Conservation (phyloP, 2,329 filamentous ascomycete species). For the Alternaria dauci region DNA sequence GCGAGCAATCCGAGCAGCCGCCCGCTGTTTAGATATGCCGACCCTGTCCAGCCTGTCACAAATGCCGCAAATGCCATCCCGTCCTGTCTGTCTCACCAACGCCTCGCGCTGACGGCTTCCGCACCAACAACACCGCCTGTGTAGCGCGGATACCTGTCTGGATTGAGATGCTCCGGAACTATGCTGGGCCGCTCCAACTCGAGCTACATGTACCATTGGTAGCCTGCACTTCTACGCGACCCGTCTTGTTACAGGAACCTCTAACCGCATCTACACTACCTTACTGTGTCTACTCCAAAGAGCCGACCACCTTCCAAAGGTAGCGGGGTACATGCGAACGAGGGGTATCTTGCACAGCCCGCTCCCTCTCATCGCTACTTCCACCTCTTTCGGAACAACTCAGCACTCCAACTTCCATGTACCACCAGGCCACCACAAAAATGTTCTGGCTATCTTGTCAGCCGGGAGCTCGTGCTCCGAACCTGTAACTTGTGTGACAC, state of each 20-base stretch:
- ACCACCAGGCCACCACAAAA: slow-evolving; percentile 2
- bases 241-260: slow-evolving; percentile 11
- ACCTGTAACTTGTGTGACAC: slow-evolving; percentile 3
- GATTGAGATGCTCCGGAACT: slow-evolving; percentile 14
- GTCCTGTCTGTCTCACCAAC: slow-evolving; percentile 2
- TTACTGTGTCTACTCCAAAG: slow-evolving; percentile 10
- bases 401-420: neutral
- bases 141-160: slow-evolving; percentile 15
- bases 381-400: neutral
- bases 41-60: slow-evolving; percentile 10
- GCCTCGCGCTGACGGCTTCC: neutral
- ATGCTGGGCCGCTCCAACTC: slow-evolving; percentile 5
- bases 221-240: slow-evolving; percentile 13
- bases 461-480: neutral
- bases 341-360: slow-evolving; percentile 9
- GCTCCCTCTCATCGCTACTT: neutral
- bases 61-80: slow-evolving; percentile 1
- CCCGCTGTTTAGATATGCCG: neutral
- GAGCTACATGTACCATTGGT: neutral
- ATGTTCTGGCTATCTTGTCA: neutral
- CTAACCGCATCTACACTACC: slow-evolving; percentile 21
- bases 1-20: neutral
- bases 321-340: slow-evolving; percentile 14
- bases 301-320: slow-evolving; percentile 17
- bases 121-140: slow-evolving; percentile 1